Evolutionary conservation across 116 monocot species (phyloP).

Genomic region (Iris pallida): DNA sequence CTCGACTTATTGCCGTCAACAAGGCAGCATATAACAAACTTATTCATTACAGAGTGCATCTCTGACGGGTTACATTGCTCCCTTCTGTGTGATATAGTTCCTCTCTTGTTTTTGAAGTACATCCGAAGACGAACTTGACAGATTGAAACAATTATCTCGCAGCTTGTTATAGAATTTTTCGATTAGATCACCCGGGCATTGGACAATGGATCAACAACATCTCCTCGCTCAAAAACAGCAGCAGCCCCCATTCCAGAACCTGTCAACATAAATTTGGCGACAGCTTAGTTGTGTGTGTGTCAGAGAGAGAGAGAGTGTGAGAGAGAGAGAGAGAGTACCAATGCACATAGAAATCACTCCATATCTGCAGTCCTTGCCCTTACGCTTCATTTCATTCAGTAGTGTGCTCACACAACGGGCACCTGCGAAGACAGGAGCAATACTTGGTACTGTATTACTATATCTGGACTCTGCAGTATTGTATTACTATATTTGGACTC

Average conservation of each 20-base stretch:
- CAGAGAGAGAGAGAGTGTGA: background rate
- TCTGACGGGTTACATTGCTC: no score
- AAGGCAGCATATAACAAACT: no score
- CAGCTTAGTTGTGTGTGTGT: no score
- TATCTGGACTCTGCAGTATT: background rate
- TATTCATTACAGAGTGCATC: no score
- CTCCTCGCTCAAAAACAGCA: conserved; percentile 89
- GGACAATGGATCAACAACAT: conserved; percentile 54
- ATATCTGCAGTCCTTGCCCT: conserved; percentile 88
- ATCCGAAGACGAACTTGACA: no score
- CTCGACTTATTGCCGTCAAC: no score
- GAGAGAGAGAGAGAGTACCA: conserved; percentile 26
- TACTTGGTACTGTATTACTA: no score
- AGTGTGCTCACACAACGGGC: conserved; percentile 89
- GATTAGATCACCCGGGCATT: conserved; percentile 43
- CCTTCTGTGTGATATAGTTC: no score
- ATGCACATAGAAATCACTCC: conserved; percentile 96
- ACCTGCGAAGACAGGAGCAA: conserved; percentile 24
- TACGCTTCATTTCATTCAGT: conserved; percentile 84
- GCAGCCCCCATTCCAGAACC: conserved; percentile 96
- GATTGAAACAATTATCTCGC: no score
- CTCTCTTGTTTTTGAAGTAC: no score
- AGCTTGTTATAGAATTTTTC: no score
- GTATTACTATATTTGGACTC: no score
- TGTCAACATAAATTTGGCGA: conserved; percentile 8